A percentile compares a stretch with the other conserved stretches of the same genome.
Conservation (phyloP, 352 stramenopile genomes). For the Phytopythium helicoides region DNA sequence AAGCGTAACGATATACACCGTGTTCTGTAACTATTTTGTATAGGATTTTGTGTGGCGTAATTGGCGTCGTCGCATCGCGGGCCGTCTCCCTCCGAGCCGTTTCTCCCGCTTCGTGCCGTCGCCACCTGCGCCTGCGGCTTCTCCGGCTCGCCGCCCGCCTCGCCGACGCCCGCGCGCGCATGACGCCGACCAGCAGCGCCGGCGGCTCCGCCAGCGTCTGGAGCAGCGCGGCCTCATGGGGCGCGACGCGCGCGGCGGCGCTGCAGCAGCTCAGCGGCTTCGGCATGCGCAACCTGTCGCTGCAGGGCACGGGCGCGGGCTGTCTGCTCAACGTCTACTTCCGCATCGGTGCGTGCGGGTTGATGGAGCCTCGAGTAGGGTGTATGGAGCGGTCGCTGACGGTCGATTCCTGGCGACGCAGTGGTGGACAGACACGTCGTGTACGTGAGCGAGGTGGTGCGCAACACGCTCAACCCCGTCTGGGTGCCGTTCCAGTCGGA, state of each 20-base stretch:
- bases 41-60: too few species aligned
- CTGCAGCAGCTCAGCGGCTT: constrained; percentile 76
- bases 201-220: constrained; percentile 19
- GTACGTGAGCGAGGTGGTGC: constrained; percentile 73
- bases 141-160: too few species aligned
- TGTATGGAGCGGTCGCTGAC: too few species aligned
- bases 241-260: constrained; percentile 25
- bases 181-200: constrained; percentile 40
- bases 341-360: constrained; percentile 48
- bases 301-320: constrained; percentile 37
- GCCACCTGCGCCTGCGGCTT: too few species aligned
- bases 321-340: constrained; percentile 74
- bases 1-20: too few species aligned
- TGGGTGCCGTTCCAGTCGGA: constrained; percentile 78
- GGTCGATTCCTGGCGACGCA: constrained; percentile 11
- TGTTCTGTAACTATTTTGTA: too few species aligned
- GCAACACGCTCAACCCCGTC: constrained; percentile 73
- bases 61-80: too few species aligned
- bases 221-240: constrained; percentile 12
- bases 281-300: constrained; percentile 75
- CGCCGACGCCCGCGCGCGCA: too few species aligned
- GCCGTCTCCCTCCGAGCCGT: too few species aligned
- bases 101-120: too few species aligned
- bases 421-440: constrained; percentile 64
- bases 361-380: too few species aligned